Conservation (phyloP, 2,329 filamentous ascomycete genomes). For the Aspergillus fijiensis region DNA sequence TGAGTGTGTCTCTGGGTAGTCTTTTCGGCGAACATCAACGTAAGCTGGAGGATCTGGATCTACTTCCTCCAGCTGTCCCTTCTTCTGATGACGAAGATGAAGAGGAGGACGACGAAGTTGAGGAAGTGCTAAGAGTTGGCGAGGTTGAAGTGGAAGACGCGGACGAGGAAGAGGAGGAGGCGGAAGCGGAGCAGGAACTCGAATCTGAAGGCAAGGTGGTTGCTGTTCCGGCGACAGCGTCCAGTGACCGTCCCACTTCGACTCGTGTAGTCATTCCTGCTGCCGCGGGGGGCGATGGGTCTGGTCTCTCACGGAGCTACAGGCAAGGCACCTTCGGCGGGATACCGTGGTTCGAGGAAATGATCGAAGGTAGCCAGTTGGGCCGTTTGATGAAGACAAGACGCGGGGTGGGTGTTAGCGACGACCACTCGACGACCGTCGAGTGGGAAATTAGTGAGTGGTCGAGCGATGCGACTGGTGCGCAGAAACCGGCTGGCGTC, state of each 20-base stretch:
- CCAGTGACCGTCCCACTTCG: conserved; percentile 11
- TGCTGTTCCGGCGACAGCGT: conserved; percentile 13
- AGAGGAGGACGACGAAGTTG: conserved; percentile 28
- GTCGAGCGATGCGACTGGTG: conserved; percentile 47
- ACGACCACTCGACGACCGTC: conserved; percentile 65
- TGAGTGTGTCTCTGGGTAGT: conserved; percentile 79
- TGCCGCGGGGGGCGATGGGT: conserved; percentile 8
- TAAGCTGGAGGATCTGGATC: conserved; percentile 69
- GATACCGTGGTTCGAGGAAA: conserved; percentile 80
- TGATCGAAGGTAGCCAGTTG: conserved; percentile 73
- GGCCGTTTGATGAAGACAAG: conserved; percentile 64
- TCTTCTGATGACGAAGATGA: conserved; percentile 15
- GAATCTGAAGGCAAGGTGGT: neutral
- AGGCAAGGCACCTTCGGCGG: conserved; percentile 49
- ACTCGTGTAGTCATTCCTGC: conserved; percentile 25
- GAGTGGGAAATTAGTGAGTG: conserved; percentile 86
- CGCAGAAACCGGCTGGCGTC: conserved; percentile 21
- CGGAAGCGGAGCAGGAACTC: conserved; percentile 31
- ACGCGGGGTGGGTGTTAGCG: conserved; percentile 58
- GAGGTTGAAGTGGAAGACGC: conserved; percentile 27
- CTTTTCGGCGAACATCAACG: conserved; percentile 69
- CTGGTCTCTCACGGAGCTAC: conserved; percentile 34
- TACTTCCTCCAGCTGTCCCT: conserved; percentile 55
- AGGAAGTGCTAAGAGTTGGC: conserved; percentile 25
- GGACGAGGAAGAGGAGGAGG: conserved; percentile 32